Evolutionary conservation across 148 eudicot genomes (phyloP), one percentile per base, ranked within the genome.

Genomic region (Selenicereus undatus): DNA sequence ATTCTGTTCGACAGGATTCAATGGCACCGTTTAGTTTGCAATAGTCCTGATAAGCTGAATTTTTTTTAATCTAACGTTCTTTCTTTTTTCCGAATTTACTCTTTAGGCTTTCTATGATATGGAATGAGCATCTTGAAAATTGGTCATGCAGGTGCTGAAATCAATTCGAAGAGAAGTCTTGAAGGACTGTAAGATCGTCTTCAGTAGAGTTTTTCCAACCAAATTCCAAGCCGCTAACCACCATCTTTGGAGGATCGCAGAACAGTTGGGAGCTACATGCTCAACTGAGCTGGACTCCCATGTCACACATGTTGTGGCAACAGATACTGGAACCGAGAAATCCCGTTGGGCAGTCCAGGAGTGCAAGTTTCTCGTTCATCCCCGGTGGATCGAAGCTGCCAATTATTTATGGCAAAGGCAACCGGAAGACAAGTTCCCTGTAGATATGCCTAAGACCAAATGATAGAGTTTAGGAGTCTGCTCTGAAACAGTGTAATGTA

Each of bases 181-280:
- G 29, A 85, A 83, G 72, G 94, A 86, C 16, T 94, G 95, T 75
- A 89, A 85, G 76, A 30, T 94, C n/a, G 92, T 92, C 14, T 94
- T 94, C 86, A 92, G 87, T 79, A 81, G 91, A 35, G 92, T 94
- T 43, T 82, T 92, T 21, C 90, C 97, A 18, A 83, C 81, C 9
- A 79, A 82, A 75, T 84, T 50, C 83, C 82, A 82, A 62, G 85
- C 93, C 18, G 88, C 82, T 42, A 83, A 84, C 36, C 90, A 92
- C 77, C 85, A 77, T n/a, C 60, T 85, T n/a, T 92, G 98, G 98
- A 91, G 82, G 81, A 86, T 89, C 87, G 98, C 98, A 2, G 97
- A 90, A 71, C 86, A 86, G 76, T 74, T 94, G 81, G 98, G 98
- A 58, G 98, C 98, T 7, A 87, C 80, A 27, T 92, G 93, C 86